These are phyloP conservation scores for Rhododendron ovatum DNA, from an alignment of 148 eudicot species.

Conservation along the genomic window DNA sequence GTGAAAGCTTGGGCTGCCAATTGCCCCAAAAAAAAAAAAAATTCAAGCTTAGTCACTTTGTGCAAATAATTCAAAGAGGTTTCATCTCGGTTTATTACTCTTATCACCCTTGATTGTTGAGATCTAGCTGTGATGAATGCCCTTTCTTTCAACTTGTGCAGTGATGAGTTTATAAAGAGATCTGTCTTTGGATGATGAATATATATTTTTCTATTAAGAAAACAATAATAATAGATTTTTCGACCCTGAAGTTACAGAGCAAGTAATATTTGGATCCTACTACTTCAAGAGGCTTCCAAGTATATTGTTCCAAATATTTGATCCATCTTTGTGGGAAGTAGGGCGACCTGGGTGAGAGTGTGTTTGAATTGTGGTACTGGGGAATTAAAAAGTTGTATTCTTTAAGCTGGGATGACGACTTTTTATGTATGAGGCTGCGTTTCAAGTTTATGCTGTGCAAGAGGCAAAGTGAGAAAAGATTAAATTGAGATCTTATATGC, in stretches of 20 bases:
- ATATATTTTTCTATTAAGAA: background rate
- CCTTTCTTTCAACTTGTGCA: background rate
- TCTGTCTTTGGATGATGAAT: background rate
- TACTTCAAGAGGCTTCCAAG: background rate
- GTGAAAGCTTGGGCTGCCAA: background rate
- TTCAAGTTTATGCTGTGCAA: background rate
- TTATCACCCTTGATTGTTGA: background rate
- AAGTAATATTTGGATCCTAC: background rate
- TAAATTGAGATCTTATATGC: background rate
- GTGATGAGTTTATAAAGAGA: background rate
- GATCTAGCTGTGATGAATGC: no score
- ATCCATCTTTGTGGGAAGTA: background rate
- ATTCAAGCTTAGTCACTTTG: background rate
- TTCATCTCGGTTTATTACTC: background rate
- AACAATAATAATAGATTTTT: background rate
- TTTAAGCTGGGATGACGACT: background rate
- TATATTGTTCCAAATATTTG: background rate
- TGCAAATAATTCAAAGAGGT: background rate
- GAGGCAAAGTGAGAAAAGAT: background rate
- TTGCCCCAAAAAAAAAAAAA: background rate
- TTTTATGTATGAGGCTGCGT: background rate
- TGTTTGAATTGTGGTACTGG: background rate
- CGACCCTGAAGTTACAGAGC: background rate
- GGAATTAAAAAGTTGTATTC: background rate
- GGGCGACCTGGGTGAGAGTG: background rate